Percentiles rank a stretch among this genome's conserved stretches.
phyloP scores from a whole-genome alignment of 2,329 filamentous ascomycete species.

The Trichoderma sp. region DNA sequence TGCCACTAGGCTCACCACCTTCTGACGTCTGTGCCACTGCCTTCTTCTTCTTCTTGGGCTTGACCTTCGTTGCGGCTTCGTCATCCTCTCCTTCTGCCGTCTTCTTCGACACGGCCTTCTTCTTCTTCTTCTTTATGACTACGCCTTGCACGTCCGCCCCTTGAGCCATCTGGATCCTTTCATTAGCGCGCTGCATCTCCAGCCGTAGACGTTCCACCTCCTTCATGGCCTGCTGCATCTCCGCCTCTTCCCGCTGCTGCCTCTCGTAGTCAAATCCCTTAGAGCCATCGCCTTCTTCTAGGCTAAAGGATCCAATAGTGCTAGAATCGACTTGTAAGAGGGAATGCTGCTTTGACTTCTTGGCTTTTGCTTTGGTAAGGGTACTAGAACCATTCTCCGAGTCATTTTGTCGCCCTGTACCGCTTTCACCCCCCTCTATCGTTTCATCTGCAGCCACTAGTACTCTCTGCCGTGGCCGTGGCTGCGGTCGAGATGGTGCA shows the following conservation, averaged over 20 bases:
- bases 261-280: conserved; percentile 60
- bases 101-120: conserved; percentile 55
- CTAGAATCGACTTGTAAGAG: conserved; percentile 87
- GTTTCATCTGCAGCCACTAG: conserved; percentile 75
- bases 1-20: background rate
- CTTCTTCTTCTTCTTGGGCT: conserved; percentile 42
- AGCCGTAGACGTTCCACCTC: conserved; percentile 84
- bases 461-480: conserved; percentile 59
- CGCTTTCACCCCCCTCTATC: conserved; percentile 56
- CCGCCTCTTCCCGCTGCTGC: conserved; percentile 74
- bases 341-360: conserved; percentile 59
- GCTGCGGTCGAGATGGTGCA: conserved; percentile 39
- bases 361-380: conserved; percentile 50
- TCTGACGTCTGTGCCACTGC: conserved; percentile 8
- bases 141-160: conserved; percentile 67
- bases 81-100: conserved; percentile 29
- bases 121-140: conserved; percentile 68
- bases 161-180: conserved; percentile 70
- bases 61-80: conserved; percentile 48
- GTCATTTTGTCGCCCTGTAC: conserved; percentile 52
- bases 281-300: conserved; percentile 57
- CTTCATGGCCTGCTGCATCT: conserved; percentile 85
- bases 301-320: conserved; percentile 70
- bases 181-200: conserved; percentile 84
- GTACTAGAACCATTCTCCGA: conserved; percentile 55